Evolutionary conservation across 73 alveolate species (phyloP).

Genomic region (Stentor coeruleus): DNA sequence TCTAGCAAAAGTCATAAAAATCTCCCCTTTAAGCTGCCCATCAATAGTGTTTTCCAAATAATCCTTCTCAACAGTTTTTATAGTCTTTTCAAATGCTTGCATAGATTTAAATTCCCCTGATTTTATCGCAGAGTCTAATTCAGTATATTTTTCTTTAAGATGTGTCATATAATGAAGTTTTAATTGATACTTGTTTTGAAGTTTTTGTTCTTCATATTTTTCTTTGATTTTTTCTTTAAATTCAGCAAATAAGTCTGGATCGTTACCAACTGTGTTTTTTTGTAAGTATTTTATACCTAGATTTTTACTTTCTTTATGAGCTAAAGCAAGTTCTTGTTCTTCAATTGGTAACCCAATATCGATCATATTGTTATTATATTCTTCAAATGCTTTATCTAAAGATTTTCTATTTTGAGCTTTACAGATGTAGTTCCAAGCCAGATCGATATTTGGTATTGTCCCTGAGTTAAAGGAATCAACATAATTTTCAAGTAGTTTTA

Average conservation of each 20-base stretch:
- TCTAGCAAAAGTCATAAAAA: background rate
- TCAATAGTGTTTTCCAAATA: background rate
- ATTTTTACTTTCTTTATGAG: constrained; percentile 3
- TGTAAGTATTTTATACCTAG: background rate
- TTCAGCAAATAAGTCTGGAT: background rate
- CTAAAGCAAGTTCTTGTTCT: background rate
- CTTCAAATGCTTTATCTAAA: constrained; percentile 42
- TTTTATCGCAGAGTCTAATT: constrained; percentile 55
- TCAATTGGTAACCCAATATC: background rate
- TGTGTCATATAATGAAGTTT: constrained; percentile 34
- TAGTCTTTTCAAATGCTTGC: constrained; percentile 49
- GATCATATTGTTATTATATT: constrained; percentile 35
- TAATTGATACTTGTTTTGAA: constrained; percentile 28
- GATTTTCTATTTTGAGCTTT: constrained; percentile 65
- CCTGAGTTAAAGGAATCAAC: constrained; percentile 76
- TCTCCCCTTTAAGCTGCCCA: background rate
- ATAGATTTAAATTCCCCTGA: constrained; percentile 54
- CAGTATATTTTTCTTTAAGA: constrained; percentile 56
- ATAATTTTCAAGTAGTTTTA: constrained; percentile 56
- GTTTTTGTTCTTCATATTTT: background rate
- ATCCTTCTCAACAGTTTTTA: constrained; percentile 23
- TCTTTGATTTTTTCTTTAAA: background rate
- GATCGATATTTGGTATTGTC: constrained; percentile 70
- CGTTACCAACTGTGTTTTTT: background rate
- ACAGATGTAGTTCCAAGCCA: constrained; percentile 68